A percentile compares a stretch with the other conserved stretches of the same genome.
These are phyloP conservation scores for Coleophoma crateriformis DNA, from an alignment of 2,329 filamentous ascomycete genomes.

Conservation along the genomic window DNA sequence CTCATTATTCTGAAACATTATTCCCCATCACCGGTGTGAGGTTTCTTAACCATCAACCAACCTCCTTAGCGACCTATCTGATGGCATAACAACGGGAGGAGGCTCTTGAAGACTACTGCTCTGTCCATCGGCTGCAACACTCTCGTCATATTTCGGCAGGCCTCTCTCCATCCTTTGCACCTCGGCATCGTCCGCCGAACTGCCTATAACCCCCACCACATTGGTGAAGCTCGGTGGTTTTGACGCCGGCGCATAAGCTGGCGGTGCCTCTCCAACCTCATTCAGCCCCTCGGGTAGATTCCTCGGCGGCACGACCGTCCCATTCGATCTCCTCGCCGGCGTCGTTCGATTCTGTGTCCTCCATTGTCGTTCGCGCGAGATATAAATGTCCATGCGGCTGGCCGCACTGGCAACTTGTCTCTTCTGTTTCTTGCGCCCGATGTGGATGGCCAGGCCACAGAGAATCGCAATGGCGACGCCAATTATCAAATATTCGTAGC, in stretches of 20 bases:
- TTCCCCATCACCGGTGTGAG: background rate
- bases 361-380: too few relatives aligned
- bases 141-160: constrained; percentile 20
- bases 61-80: constrained; percentile 8
- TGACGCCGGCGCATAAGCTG: constrained; percentile 43
- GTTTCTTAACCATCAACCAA: constrained; percentile 4
- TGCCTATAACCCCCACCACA: too few relatives aligned
- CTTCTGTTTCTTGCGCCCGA: constrained; percentile 30
- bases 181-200: background rate
- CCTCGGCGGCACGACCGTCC: background rate
- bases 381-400: too few relatives aligned
- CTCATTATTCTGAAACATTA: too few relatives aligned
- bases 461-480: constrained; percentile 37
- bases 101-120: constrained; percentile 5
- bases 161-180: constrained; percentile 1
- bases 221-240: constrained; percentile 23
- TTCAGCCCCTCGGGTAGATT: constrained; percentile 49
- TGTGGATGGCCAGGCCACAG: constrained; percentile 35
- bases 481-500: constrained; percentile 42
- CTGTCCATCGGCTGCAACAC: constrained; percentile 6
- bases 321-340: background rate
- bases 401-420: background rate
- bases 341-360: background rate
- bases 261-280: constrained; percentile 59
- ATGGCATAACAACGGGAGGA: constrained; percentile 8